Conservation (phyloP, 441 rosid genomes). For the Eugenia klotzschiana region DNA sequence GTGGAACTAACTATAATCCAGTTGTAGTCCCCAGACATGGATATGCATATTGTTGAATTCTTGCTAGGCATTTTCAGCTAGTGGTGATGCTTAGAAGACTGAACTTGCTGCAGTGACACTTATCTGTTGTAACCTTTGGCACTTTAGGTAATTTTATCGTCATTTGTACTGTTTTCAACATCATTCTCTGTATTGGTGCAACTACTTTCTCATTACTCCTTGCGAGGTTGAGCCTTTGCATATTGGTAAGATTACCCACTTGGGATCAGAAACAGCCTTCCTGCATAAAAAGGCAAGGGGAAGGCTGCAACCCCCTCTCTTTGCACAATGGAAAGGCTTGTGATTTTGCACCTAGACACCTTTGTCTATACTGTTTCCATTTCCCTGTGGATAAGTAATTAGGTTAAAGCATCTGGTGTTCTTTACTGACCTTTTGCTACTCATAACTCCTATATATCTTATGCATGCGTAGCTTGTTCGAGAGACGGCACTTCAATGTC, state of each 20-base stretch:
- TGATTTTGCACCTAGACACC: neutral
- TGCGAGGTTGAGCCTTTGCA: neutral
- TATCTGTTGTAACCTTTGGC: neutral
- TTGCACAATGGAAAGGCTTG: neutral
- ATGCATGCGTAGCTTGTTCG: conserved; percentile 46
- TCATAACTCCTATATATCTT: neutral
- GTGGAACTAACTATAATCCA: neutral
- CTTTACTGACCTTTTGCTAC: neutral
- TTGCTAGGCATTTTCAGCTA: neutral
- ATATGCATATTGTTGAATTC: neutral
- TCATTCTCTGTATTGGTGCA: neutral
- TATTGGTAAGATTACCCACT: neutral
- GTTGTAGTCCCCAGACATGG: neutral
- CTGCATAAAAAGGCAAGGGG: neutral
- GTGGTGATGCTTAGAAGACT: neutral
- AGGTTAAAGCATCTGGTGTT: neutral
- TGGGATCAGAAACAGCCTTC: neutral
- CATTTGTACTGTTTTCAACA: neutral
- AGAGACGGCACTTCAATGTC: conserved; percentile 82
- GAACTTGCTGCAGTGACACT: neutral
- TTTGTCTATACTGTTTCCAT: neutral
- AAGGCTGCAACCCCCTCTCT: neutral
- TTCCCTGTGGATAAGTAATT: neutral
- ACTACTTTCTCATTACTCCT: neutral
- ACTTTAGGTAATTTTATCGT: neutral